Conservation (phyloP, 2,329 filamentous ascomycete genomes). For the Juglanconis juglandina region DNA sequence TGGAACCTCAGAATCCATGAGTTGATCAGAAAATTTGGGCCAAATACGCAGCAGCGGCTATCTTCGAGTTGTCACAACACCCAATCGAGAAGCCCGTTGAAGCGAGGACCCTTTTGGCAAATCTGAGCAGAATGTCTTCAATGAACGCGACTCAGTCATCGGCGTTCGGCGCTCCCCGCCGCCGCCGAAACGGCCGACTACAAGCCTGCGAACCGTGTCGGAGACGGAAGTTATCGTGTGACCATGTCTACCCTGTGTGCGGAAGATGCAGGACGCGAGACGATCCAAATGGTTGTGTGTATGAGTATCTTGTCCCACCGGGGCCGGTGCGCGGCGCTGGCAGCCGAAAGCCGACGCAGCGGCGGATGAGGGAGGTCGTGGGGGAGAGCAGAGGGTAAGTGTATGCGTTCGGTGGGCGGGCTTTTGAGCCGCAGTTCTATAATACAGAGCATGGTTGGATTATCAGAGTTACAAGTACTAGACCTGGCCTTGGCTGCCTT, state of each 20-base stretch:
- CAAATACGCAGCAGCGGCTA: too few species aligned
- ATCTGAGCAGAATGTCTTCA: not conserved
- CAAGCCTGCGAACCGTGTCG: slow-evolving; percentile 35
- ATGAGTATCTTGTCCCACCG: slow-evolving; percentile 22
- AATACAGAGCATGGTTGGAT: too few species aligned
- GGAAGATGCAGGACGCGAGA: slow-evolving; percentile 35
- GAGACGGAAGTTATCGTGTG: slow-evolving; percentile 41
- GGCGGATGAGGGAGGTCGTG: not conserved
- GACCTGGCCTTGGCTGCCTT: too few species aligned
- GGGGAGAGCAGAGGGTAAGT: not conserved
- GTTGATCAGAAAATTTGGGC: too few species aligned
- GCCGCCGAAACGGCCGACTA: slow-evolving; percentile 18
- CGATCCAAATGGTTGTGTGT: slow-evolving; percentile 33
- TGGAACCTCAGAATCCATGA: not conserved
- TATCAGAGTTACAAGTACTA: too few species aligned
- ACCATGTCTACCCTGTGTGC: slow-evolving; percentile 39
- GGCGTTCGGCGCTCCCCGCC: slow-evolving; percentile 16
- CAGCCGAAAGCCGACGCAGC: slow-evolving; percentile 13
- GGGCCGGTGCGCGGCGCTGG: not conserved
- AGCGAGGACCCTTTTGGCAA: too few species aligned
- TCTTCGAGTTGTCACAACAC: too few species aligned
- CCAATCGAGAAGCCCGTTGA: too few species aligned
- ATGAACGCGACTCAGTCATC: not conserved
- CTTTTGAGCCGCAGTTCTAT: too few species aligned
- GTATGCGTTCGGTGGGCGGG: not conserved